Evolutionary conservation across 2,329 filamentous ascomycete genomes (phyloP).

Genomic region (Paecilomyces sp.): DNA sequence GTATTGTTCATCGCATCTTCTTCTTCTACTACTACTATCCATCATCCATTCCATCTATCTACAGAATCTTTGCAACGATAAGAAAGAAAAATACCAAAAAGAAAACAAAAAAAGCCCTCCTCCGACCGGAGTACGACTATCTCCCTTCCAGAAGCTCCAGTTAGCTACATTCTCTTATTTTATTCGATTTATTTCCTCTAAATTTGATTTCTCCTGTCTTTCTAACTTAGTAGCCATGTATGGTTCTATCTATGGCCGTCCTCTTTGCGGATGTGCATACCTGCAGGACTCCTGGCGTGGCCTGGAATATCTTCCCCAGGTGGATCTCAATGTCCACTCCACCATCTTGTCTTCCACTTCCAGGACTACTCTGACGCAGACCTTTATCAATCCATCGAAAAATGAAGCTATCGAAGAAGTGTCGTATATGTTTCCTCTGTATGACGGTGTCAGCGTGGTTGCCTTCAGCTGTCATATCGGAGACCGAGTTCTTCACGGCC

Average conservation of each 20-base stretch:
- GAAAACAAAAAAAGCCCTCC: background rate
- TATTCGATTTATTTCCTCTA: background rate
- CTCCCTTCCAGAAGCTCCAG: background rate
- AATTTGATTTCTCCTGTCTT: background rate
- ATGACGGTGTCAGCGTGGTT: constrained; percentile 64
- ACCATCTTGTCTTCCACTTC: constrained; percentile 52
- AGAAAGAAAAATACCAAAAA: background rate
- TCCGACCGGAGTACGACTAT: background rate
- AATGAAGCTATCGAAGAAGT: constrained; percentile 45
- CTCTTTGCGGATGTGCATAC: constrained; percentile 6
- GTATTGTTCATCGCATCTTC: background rate
- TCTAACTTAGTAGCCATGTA: background rate
- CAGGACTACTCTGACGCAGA: constrained; percentile 49
- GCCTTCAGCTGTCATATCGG: constrained; percentile 60
- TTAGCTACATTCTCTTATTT: background rate
- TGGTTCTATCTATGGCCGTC: too few relatives aligned
- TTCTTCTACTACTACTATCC: background rate
- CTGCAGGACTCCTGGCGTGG: background rate
- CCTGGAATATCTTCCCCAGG: constrained; percentile 50
- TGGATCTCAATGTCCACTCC: constrained; percentile 52
- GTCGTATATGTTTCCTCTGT: constrained; percentile 63
- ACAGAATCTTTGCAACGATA: background rate
- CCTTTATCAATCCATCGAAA: constrained; percentile 52
- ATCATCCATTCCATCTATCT: background rate
- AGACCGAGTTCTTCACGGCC: constrained; percentile 47